These are phyloP conservation scores for Asclepias syriaca DNA, from an alignment of 257 asterid species.

Conservation along the genomic window DNA sequence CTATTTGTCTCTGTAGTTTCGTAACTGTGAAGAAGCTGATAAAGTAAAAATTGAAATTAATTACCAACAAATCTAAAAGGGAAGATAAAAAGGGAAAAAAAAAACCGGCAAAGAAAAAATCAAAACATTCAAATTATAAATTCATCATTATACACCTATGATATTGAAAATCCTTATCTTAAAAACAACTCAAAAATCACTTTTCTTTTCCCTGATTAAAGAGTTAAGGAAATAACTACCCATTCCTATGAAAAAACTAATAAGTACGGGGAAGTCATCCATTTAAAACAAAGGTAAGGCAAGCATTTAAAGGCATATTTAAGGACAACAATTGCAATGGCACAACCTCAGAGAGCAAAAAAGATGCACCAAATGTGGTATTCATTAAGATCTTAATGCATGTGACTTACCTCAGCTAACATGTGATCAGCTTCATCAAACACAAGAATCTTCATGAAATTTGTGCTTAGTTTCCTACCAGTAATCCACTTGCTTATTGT, in stretches of 20 bases:
- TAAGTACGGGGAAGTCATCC: neutral
- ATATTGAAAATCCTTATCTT: too few relatives aligned
- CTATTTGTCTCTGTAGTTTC: neutral
- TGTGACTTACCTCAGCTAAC: slow-evolving; percentile 65
- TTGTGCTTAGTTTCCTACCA: slow-evolving; percentile 65
- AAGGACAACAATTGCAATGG: neutral
- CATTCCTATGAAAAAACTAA: neutral
- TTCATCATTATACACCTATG: too few relatives aligned
- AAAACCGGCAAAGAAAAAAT: too few relatives aligned
- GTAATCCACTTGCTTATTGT: slow-evolving; percentile 63
- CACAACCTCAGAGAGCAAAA: neutral
- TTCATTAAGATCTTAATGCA: neutral
- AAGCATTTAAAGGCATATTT: neutral
- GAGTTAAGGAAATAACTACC: neutral
- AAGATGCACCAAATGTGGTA: neutral
- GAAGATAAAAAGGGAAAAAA: too few relatives aligned
- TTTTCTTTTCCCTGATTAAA: too few relatives aligned
- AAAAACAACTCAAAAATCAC: too few relatives aligned
- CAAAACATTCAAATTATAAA: too few relatives aligned
- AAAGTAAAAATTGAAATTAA: neutral
- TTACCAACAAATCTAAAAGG: too few relatives aligned
- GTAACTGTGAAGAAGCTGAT: neutral
- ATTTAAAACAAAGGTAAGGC: neutral
- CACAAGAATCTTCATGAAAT: slow-evolving; percentile 77
- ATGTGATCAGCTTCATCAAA: slow-evolving; percentile 98